A percentile compares a stretch with the other conserved stretches of the same genome.
These are phyloP conservation scores for Celoporthe dispersa DNA, from an alignment of 2,329 filamentous ascomycete genomes.

Conservation along the genomic window DNA sequence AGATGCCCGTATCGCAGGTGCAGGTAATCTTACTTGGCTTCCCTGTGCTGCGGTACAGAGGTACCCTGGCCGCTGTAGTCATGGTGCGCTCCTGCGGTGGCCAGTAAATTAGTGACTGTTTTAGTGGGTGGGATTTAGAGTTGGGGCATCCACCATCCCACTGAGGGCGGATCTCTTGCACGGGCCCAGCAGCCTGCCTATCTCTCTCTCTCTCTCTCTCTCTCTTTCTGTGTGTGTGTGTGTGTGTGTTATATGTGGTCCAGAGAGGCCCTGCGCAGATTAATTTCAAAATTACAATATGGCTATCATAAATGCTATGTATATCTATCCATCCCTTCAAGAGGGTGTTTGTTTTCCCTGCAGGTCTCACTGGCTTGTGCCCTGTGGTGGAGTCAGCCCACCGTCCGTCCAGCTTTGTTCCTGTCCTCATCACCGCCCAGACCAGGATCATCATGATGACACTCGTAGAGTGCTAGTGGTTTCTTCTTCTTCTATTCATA, in stretches of 20 bases:
- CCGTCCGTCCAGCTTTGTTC: too few relatives aligned
- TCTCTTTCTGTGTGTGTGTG: too few relatives aligned
- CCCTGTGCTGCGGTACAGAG: too few relatives aligned
- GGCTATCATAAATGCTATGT: background rate
- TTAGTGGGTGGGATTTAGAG: constrained; percentile 1
- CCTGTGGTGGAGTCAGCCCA: background rate
- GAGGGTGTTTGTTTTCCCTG: background rate
- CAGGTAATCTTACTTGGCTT: constrained; percentile 2
- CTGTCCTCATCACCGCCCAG: background rate
- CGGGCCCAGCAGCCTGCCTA: too few relatives aligned
- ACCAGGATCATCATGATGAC: background rate
- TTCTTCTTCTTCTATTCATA: background rate
- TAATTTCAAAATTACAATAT: background rate
- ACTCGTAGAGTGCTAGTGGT: too few relatives aligned
- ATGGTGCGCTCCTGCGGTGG: background rate
- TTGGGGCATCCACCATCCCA: background rate
- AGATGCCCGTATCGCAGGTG: constrained; percentile 6
- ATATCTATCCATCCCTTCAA: background rate
- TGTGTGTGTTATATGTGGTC: too few relatives aligned
- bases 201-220: too few relatives aligned
- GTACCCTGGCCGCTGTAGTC: background rate
- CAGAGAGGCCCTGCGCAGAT: background rate
- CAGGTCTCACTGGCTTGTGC: background rate
- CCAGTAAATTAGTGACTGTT: background rate
- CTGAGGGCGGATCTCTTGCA: too few relatives aligned